phyloP scores from a whole-genome alignment of 1,284 basidiomycete genomes.

The Tylopilus sp. region DNA sequence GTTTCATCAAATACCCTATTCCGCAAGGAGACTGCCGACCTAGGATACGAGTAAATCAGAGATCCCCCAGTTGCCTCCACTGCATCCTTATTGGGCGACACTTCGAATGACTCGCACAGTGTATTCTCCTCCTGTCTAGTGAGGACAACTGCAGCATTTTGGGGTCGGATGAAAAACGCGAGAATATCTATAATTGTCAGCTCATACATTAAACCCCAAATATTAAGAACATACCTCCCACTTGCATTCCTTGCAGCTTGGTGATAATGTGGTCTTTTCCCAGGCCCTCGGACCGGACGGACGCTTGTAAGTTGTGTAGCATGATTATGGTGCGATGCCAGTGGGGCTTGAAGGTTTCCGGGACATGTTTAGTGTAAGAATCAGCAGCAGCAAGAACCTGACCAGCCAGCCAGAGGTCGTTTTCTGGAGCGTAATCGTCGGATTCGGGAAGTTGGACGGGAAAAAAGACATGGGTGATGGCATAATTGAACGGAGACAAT shows the following conservation, averaged over 20 bases:
- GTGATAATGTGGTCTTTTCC: not conserved
- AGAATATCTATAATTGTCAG: constrained; percentile 32
- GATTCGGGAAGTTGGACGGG: too few species aligned
- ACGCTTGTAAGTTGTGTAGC: constrained; percentile 28
- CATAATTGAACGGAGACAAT: too few species aligned
- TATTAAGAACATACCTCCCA: constrained; percentile 16
- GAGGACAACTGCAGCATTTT: constrained; percentile 51
- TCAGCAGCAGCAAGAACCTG: too few species aligned
- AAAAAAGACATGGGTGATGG: too few species aligned
- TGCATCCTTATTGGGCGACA: constrained; percentile 29
- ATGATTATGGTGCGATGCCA: constrained; percentile 11
- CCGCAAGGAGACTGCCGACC: constrained; percentile 33
- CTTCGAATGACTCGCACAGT: constrained; percentile 50
- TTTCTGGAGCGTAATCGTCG: too few species aligned
- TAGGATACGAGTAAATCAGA: constrained; percentile 44
- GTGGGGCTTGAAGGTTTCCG: too few species aligned
- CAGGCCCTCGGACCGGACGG: constrained; percentile 8
- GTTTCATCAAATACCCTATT: constrained; percentile 24
- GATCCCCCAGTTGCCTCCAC: constrained; percentile 24
- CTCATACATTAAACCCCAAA: rapidly evolving
- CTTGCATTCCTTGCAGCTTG: constrained; percentile 15
- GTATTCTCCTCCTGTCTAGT: constrained; percentile 32
- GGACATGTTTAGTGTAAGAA: too few species aligned
- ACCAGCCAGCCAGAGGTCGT: too few species aligned
- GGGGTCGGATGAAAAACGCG: constrained; percentile 43